phyloP scores from a whole-genome alignment of 805 yeast species.

The Metschnikowia arizonensis region DNA sequence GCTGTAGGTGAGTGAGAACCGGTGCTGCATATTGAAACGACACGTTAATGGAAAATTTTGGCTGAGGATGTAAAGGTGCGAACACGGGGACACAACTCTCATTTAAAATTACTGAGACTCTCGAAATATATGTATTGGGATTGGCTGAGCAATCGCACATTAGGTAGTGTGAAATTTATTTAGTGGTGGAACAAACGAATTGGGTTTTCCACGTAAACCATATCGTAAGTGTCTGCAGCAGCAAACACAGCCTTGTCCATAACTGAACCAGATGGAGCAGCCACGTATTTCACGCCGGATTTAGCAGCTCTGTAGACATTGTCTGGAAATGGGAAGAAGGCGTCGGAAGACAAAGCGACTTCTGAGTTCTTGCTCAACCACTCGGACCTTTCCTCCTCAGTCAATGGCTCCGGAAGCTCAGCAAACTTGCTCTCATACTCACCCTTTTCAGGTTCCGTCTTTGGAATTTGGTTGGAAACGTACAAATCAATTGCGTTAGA shows the following conservation, averaged over 20 bases:
- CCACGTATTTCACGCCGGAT: constrained; percentile 93
- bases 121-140: background rate
- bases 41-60: constrained; percentile 7
- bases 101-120: background rate
- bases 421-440: constrained; percentile 91
- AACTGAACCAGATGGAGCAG: constrained; percentile 97
- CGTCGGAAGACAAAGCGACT: constrained; percentile 94
- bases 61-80: constrained; percentile 1
- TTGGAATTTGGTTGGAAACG: constrained; percentile 89
- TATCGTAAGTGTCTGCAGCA: constrained; percentile 87
- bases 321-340: constrained; percentile 99
- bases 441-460: constrained; percentile 83
- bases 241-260: constrained; percentile 95
- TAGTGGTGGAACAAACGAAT: constrained; percentile 97
- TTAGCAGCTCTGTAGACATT: constrained; percentile 96
- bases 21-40: constrained; percentile 5
- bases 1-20: background rate
- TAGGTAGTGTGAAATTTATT: constrained; percentile 1
- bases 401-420: constrained; percentile 76
- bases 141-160: background rate
- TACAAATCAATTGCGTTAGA: constrained; percentile 94
- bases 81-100: background rate
- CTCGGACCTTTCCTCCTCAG: constrained; percentile 76
- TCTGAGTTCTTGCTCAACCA: constrained; percentile 78
- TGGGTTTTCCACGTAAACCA: constrained; percentile 95